A percentile compares a stretch with the other conserved stretches of the same genome.
phyloP scores from a whole-genome alignment of 225 moss, liverwort and hornwort genomes.

The Physcomitrium patens region DNA sequence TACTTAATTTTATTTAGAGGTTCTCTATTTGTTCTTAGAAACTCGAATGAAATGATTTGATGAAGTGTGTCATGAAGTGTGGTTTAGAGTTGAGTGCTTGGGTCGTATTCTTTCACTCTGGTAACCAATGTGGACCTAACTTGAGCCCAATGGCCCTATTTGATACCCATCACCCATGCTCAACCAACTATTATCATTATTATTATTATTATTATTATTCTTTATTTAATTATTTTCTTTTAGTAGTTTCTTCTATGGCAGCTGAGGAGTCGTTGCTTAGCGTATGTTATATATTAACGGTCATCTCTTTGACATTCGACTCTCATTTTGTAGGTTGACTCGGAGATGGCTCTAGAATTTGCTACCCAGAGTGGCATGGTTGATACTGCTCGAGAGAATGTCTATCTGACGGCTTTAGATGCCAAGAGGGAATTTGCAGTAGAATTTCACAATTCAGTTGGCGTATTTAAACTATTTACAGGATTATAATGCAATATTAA shows the following conservation, averaged over 20 bases:
- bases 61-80: slow-evolving; percentile 5
- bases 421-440: slow-evolving; percentile 48
- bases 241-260: background rate
- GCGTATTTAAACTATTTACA: slow-evolving; percentile 79
- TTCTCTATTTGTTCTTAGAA: slow-evolving; percentile 7
- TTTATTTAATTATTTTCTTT: no score
- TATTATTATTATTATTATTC: no score
- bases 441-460: slow-evolving; percentile 81
- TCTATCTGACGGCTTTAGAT: slow-evolving; percentile 75
- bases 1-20: background rate
- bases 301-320: slow-evolving; percentile 5
- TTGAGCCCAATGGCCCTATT: background rate
- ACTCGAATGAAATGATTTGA: background rate
- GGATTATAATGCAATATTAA: slow-evolving; percentile 40
- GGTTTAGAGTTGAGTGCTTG: background rate
- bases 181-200: background rate
- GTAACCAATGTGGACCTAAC: background rate
- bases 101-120: background rate
- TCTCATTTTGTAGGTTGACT: slow-evolving; percentile 73
- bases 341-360: slow-evolving; percentile 98
- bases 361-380: slow-evolving; percentile 97
- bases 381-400: slow-evolving; percentile 78
- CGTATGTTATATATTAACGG: background rate
- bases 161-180: background rate
- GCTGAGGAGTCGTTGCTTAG: background rate